Evolutionary conservation across 2,329 filamentous ascomycete species (phyloP).

Genomic region (Aspergillus tubingensis): DNA sequence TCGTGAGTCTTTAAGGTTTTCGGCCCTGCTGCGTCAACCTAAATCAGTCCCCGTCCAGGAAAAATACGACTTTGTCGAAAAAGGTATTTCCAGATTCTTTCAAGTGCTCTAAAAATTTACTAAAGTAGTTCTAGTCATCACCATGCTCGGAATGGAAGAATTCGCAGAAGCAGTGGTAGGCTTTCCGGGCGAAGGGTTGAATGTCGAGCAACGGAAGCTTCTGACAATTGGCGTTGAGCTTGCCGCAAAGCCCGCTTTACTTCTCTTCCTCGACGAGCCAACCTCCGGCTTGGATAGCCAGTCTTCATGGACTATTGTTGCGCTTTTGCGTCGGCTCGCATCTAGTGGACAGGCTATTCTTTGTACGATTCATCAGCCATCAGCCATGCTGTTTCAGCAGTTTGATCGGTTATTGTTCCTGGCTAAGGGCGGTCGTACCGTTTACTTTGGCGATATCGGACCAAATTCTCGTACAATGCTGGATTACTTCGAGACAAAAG

Average conservation of each 20-base stretch:
- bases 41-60: constrained; percentile 67
- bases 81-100: constrained; percentile 37
- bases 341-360: constrained; percentile 85
- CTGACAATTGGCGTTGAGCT: constrained; percentile 91
- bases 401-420: too few species aligned
- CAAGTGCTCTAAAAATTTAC: too few species aligned
- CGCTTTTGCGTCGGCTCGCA: constrained; percentile 81
- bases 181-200: constrained; percentile 73
- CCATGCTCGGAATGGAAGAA: constrained; percentile 81
- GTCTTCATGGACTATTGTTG: constrained; percentile 84
- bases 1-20: too few species aligned
- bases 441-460: too few species aligned
- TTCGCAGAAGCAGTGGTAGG: constrained; percentile 87
- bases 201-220: constrained; percentile 65
- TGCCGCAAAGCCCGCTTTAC: constrained; percentile 79
- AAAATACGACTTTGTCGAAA: constrained; percentile 80
- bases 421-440: too few species aligned
- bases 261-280: constrained; percentile 89
- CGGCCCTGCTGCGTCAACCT: constrained; percentile 64
- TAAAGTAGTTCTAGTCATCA: constrained; percentile 53
- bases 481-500: too few species aligned
- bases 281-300: constrained; percentile 89
- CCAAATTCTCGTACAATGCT: too few species aligned
- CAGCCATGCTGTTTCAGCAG: too few species aligned
- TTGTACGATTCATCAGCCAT: constrained; percentile 88